Base-by-base conservation (phyloP, 78 protist species). In the Chrysochromulina parva region DNA sequence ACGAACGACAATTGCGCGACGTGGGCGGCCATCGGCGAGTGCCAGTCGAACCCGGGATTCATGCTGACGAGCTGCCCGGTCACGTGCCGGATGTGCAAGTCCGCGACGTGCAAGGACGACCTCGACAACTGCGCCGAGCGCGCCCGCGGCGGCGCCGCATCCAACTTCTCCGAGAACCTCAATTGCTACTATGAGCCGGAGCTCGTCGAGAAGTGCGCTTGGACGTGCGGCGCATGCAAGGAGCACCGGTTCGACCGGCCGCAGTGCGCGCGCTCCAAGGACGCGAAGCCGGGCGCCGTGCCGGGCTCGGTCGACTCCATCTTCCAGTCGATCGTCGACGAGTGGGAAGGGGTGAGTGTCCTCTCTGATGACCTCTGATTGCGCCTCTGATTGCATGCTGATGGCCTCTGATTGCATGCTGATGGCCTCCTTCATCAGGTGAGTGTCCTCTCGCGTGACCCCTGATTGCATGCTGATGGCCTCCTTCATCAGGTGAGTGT, bases 1-100 rank as follows among this genome's bases (percentile, higher is more conserved):
- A 6, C 17, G 48, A 48, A 74, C 55, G n/a, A 1, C 10, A 50
- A 14, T 0, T 74, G 84, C 55, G 84, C 57, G n/a, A 50, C 84
- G 58, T 74, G 84, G 84, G 84, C 84, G 7, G 5, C 57, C 58
- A 50, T 74, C n/a, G 84, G 84, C 84, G 84, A 74, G 84, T 74
- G 84, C 55, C n/a, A 50, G 55, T 5, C 55, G 24, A 73, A 73
- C 82, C 82, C 82, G 7, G 74, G 74, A 11, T 66, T 10, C 74
- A 66, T 66, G 47, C 74, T 26, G 47, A 26, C 16, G 69, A 62
- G 7, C 69, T 66, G 74, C 74, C 74, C 47, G 47, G 47, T 26
- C 47, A 26, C n/a, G 19, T 66, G 82, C 82, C 2, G 14, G 24
- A 28, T 73, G 17, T 73, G 82, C 54, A 52, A 38, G 22, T 73